Conservation (phyloP, 1,284 basidiomycete species). For the Heliocybe sulcata region DNA sequence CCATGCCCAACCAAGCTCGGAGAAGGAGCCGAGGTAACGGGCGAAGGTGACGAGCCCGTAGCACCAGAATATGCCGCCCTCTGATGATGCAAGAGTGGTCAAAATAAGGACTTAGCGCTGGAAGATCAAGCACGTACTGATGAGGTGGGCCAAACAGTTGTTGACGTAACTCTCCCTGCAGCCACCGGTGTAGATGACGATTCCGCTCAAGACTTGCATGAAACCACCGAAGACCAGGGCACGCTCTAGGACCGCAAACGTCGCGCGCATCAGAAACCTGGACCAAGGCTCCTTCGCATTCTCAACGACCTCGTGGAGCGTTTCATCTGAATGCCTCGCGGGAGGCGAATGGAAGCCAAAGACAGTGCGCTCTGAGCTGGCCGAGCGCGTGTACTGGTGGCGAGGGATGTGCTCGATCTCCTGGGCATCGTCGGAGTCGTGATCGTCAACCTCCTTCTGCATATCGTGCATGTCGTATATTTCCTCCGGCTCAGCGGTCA, state of each 20-base stretch:
- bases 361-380: slow-evolving; percentile 10
- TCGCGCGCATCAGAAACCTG: slow-evolving; percentile 25
- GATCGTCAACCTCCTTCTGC: slow-evolving; percentile 17
- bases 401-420: slow-evolving; percentile 1
- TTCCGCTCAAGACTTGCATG: slow-evolving; percentile 56
- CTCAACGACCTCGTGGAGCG: slow-evolving; percentile 37
- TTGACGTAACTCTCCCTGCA: slow-evolving; percentile 75
- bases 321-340: slow-evolving; percentile 56
- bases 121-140: slow-evolving; percentile 52
- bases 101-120: neutral
- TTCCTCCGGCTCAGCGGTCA: slow-evolving; percentile 53
- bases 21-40: slow-evolving; percentile 87
- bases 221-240: slow-evolving; percentile 64
- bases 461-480: slow-evolving; percentile 32
- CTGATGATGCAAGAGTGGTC: slow-evolving; percentile 25
- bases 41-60: slow-evolving; percentile 88
- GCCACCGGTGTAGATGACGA: slow-evolving; percentile 77
- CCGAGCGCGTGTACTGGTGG: slow-evolving; percentile 13
- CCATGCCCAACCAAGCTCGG: slow-evolving; percentile 94
- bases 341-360: slow-evolving; percentile 24
- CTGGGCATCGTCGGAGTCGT: slow-evolving; percentile 11
- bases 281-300: slow-evolving; percentile 9
- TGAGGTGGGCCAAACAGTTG: slow-evolving; percentile 86
- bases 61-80: slow-evolving; percentile 87
- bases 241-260: slow-evolving; percentile 54